Conservation (phyloP, 805 yeast genomes). For the Osmozyma mogii region DNA sequence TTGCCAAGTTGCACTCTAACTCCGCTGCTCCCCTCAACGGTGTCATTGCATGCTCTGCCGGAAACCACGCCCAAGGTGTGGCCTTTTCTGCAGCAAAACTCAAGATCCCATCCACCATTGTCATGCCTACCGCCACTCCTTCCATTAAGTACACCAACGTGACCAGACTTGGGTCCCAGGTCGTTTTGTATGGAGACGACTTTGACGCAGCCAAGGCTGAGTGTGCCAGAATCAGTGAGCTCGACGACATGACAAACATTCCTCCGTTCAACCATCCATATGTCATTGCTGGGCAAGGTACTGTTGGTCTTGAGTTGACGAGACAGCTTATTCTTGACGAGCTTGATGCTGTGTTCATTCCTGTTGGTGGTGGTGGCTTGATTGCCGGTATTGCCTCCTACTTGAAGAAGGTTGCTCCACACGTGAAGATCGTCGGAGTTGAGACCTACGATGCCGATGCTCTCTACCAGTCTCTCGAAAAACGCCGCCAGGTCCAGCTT, state of each 20-base stretch:
- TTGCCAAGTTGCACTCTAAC: conserved; percentile 68
- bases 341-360: conserved; percentile 80
- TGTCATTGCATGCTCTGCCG: conserved; percentile 97
- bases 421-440: conserved; percentile 89
- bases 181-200: conserved; percentile 87
- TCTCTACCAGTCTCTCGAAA: conserved; percentile 61
- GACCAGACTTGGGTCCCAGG: conserved; percentile 86
- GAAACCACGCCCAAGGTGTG: conserved; percentile 99
- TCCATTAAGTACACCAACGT: conserved; percentile 90
- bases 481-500: conserved; percentile 48
- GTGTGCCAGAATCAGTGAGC: conserved; percentile 62
- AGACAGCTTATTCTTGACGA: conserved; percentile 77
- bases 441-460: conserved; percentile 96
- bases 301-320: conserved; percentile 87
- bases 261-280: conserved; percentile 99
- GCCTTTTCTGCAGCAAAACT: conserved; percentile 83
- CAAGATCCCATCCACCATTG: conserved; percentile 90
- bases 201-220: conserved; percentile 93
- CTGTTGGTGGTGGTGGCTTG: conserved; percentile 97
- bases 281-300: conserved; percentile 98
- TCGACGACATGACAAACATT: conserved; percentile 73
- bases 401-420: conserved; percentile 94
- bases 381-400: conserved; percentile 88
- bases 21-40: conserved; percentile 61
- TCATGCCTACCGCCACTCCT: conserved; percentile 97